These are phyloP conservation scores for Lactarius psammicola DNA, from an alignment of 768 basidiomycete genomes.

Conservation along the genomic window DNA sequence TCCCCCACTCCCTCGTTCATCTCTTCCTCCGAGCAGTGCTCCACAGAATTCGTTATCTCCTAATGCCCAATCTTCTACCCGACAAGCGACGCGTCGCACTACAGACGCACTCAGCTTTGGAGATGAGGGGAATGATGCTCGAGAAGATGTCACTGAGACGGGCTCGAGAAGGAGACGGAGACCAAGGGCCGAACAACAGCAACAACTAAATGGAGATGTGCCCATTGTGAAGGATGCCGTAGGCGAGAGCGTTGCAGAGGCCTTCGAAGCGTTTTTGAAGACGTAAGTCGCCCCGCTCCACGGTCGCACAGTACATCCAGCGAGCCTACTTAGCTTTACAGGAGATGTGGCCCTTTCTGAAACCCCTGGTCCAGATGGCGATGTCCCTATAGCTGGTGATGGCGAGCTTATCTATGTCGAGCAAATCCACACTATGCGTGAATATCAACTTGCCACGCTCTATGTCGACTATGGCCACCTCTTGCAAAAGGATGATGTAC, in stretches of 20 bases:
- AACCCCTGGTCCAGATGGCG: constrained; percentile 77
- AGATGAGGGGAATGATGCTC: constrained; percentile 47
- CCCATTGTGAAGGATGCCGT: constrained; percentile 91
- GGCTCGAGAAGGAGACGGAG: constrained; percentile 47
- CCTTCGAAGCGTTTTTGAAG: constrained; percentile 89
- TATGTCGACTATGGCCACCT: constrained; percentile 96
- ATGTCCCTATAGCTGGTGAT: constrained; percentile 50
- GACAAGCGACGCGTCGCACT: constrained; percentile 32
- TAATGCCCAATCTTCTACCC: constrained; percentile 35
- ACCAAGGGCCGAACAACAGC: constrained; percentile 40
- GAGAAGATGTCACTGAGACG: constrained; percentile 38
- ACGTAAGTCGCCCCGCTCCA: constrained; percentile 47
- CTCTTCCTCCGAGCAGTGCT: constrained; percentile 53
- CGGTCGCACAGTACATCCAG: constrained; percentile 3
- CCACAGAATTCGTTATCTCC: constrained; percentile 41
- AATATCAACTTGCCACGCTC: constrained; percentile 91
- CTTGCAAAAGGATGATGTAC: constrained; percentile 84
- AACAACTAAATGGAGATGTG: constrained; percentile 59
- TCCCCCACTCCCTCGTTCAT: constrained; percentile 51
- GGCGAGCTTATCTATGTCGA: constrained; percentile 81
- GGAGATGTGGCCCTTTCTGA: constrained; percentile 74
- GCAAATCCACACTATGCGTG: constrained; percentile 93
- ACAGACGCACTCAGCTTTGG: constrained; percentile 38
- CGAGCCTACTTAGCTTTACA: constrained; percentile 63
- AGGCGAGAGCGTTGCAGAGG: constrained; percentile 91